Evolutionary conservation across 1,284 basidiomycete species (phyloP), one percentile per base, ranked within the genome.

Genomic region (Trametes pubescens): DNA sequence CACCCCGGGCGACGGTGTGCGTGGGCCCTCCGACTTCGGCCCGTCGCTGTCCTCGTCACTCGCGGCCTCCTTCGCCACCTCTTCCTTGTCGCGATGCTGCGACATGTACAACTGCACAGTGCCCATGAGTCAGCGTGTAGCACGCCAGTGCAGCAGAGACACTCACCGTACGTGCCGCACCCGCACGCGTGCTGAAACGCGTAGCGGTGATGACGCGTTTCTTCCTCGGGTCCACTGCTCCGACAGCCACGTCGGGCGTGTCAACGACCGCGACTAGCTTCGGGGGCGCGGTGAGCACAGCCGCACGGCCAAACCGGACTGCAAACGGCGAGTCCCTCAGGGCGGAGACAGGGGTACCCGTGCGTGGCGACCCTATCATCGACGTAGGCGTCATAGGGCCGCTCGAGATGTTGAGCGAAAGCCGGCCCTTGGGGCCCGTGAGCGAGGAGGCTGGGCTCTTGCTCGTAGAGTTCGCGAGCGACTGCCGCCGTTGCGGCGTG

Each of bases 191-290:
- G 74, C 91, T 93, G 77, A 95, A 95, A 65, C 93, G 81, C 37
- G 93, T 95, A 9, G 93, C 90, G 59, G 93, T 94, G 16, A 94
- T 89, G 2, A 95, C 92, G 48, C 94, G 80, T 67, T 91, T 82
- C 82, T 94, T 94, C 75, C 83, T 80, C 13, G 91, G 87, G 75
- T 94, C 92, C 10, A 94, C 92, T 37, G 92, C 91, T 29, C 92
- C 92, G 43, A 93, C 87, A 18, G 87, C 92, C 9, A 93, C 89
- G 75, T 94, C 92, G 0, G 91, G 91, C 18, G 92, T 94, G 74
- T 92, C 92, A 11, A 94, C 88, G 43, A 93, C 80, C 3, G 88
- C 90, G n/a, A 94, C 85, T 40, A 94, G 78, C 72, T 87, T 88
- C 11, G 92, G 92, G 22, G 91, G 91, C 9, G 91, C 90, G 18